phyloP scores from a whole-genome alignment of 2,329 filamentous ascomycete species.

The Colletotrichum orchidophilum region DNA sequence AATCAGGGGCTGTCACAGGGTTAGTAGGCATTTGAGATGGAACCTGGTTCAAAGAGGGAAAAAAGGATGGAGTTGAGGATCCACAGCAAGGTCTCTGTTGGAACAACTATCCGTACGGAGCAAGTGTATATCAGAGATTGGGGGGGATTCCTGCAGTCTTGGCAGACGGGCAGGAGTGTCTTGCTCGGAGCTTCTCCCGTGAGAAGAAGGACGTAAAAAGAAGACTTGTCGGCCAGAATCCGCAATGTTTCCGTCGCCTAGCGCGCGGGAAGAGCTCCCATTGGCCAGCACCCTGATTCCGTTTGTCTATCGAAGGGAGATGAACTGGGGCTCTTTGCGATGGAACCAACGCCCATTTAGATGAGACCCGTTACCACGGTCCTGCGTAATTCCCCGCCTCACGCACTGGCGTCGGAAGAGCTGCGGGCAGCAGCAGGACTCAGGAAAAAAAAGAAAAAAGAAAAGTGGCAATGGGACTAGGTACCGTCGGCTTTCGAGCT shows the following conservation, averaged over 20 bases:
- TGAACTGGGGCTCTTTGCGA: conserved; percentile 17
- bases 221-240: conserved; percentile 1
- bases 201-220: background rate
- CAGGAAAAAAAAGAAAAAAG: too few relatives aligned
- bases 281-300: conserved; percentile 7
- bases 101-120: background rate
- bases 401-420: background rate
- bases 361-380: conserved; percentile 22
- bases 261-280: conserved; percentile 17
- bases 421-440: too few relatives aligned
- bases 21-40: background rate
- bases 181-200: background rate
- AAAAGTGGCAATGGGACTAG: background rate
- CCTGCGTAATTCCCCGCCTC: conserved; percentile 20
- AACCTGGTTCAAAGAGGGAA: background rate
- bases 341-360: conserved; percentile 16
- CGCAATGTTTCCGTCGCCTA: conserved; percentile 26
- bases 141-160: background rate
- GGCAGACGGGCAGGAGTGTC: background rate
- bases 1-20: conserved; percentile 10
- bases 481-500: background rate
- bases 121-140: background rate
- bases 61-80: background rate
- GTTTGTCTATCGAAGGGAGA: conserved; percentile 21
- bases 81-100: background rate